These are phyloP conservation scores for Hemerocallis citrina DNA, from an alignment of 106 monocot genomes.

Conservation along the genomic window DNA sequence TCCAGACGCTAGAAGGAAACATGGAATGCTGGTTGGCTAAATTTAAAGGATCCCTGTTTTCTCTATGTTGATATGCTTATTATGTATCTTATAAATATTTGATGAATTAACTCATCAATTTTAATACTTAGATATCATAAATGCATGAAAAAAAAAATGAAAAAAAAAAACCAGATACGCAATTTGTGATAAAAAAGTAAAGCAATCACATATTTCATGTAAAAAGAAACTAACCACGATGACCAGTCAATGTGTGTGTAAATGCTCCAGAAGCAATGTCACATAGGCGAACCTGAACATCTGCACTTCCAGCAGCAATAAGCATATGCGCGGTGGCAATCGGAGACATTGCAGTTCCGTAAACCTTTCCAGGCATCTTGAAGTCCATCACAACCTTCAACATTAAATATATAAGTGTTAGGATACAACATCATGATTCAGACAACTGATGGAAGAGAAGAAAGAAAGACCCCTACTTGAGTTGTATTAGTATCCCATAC, in stretches of 20 bases:
- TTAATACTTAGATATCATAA: not conserved
- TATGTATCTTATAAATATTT: not conserved
- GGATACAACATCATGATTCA: not conserved
- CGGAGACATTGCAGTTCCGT: constrained; percentile 71
- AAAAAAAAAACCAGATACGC: not conserved
- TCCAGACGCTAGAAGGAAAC: too few species aligned
- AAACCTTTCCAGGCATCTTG: constrained; percentile 96
- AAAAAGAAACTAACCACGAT: constrained; percentile 54
- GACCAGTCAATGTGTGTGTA: constrained; percentile 93
- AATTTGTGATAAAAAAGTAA: not conserved
- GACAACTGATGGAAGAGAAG: not conserved
- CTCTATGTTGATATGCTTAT: not conserved
- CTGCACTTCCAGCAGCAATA: constrained; percentile 86
- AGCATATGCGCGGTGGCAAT: constrained; percentile 83
- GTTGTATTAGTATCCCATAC: constrained; percentile 92
- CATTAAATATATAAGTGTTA: not conserved
- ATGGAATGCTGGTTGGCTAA: not conserved
- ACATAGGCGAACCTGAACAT: constrained; percentile 92
- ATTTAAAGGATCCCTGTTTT: not conserved
- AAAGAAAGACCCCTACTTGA: constrained; percentile 38
- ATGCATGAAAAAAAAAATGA: not conserved
- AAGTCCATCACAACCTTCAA: constrained; percentile 80
- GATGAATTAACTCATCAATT: not conserved
- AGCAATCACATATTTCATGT: not conserved
- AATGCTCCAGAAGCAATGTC: constrained; percentile 98